Evolutionary conservation across 2,329 filamentous ascomycete genomes (phyloP).

Genomic region (Penicillium nordicum): DNA sequence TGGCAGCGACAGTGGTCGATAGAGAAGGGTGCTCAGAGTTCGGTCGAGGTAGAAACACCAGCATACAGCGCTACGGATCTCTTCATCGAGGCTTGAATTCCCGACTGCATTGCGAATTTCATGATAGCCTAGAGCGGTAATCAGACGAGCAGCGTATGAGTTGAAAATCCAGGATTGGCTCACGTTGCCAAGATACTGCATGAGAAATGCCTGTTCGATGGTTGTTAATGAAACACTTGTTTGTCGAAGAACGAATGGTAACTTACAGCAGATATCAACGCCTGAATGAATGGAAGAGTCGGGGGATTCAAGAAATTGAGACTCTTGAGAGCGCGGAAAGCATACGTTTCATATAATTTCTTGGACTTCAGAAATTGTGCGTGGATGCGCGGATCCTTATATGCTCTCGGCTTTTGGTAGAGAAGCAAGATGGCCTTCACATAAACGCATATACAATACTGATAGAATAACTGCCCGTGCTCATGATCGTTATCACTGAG

Average conservation of each 20-base stretch:
- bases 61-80: constrained; percentile 20
- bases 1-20: constrained; percentile 21
- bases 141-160: constrained; percentile 27
- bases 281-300: constrained; percentile 20
- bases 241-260: neutral
- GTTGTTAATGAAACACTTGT: neutral
- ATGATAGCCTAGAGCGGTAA: constrained; percentile 25
- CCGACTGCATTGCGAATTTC: constrained; percentile 1
- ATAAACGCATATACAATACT: constrained; percentile 26
- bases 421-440: constrained; percentile 22
- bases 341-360: constrained; percentile 17
- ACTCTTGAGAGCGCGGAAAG: constrained; percentile 14
- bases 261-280: constrained; percentile 27
- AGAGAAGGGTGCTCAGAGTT: constrained; percentile 26
- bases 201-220: constrained; percentile 20
- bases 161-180: constrained; percentile 25
- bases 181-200: constrained; percentile 25
- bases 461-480: constrained; percentile 19
- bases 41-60: constrained; percentile 31
- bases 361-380: constrained; percentile 20
- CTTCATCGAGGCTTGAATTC: constrained; percentile 12
- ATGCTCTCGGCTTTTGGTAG: constrained; percentile 14
- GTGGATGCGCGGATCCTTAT: constrained; percentile 13
- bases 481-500: constrained; percentile 8
- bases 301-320: constrained; percentile 20